Conservation (phyloP, 31 red algal genomes). For the Endocladia muricata region DNA sequence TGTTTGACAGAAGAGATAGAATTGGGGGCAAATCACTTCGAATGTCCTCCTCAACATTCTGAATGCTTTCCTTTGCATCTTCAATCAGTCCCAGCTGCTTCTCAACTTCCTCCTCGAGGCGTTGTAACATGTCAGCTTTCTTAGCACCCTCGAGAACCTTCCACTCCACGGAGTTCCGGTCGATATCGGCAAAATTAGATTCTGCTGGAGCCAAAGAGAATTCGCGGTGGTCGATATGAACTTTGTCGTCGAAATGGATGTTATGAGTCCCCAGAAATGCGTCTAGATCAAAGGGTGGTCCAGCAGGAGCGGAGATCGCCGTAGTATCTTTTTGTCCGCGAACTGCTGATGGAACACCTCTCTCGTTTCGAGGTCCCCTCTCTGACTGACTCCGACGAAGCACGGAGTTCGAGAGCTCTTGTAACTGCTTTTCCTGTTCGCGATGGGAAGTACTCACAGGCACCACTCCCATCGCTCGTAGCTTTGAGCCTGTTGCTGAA, state of each 20-base stretch:
- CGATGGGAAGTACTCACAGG: too few relatives aligned
- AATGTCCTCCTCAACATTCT: constrained; percentile 27
- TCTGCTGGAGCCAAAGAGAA: constrained; percentile 18
- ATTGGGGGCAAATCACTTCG: constrained; percentile 7
- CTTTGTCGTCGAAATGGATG: constrained; percentile 18
- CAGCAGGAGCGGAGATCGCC: too few relatives aligned
- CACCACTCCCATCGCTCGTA: too few relatives aligned
- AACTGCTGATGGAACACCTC: too few relatives aligned
- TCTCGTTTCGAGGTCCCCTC: too few relatives aligned
- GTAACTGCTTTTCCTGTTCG: too few relatives aligned
- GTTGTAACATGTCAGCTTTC: constrained; percentile 7
- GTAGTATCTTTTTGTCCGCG: too few relatives aligned
- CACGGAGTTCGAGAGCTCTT: too few relatives aligned
- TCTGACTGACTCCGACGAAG: too few relatives aligned
- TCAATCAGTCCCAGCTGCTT: background rate
- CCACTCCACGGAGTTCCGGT: constrained; percentile 13
- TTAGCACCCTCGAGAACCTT: constrained; percentile 18
- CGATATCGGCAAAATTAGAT: constrained; percentile 15
- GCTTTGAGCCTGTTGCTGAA: too few relatives aligned
- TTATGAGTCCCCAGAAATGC: background rate
- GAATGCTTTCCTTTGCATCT: background rate
- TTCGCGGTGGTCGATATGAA: constrained; percentile 4
- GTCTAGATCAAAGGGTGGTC: background rate
- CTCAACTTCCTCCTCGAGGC: constrained; percentile 1
- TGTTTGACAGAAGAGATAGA: constrained; percentile 14